Evolutionary conservation across 1,284 basidiomycete species (phyloP).

Genomic region (Laetiporus sulphureus): DNA sequence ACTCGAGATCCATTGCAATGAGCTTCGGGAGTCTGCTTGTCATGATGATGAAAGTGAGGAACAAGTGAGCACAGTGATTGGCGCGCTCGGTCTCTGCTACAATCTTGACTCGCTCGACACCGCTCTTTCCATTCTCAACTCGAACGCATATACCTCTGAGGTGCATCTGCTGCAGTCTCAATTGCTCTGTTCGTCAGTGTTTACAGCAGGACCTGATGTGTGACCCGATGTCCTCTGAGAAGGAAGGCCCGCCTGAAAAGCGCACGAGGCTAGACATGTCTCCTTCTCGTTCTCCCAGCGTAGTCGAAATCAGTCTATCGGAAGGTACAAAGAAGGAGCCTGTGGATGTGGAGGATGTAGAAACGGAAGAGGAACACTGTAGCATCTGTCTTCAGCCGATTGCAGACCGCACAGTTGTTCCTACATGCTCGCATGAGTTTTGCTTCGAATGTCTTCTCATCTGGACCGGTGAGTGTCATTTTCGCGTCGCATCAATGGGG

Average conservation of each 20-base stretch:
- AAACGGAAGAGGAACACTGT: constrained; percentile 37
- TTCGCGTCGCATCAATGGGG: background rate
- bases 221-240: constrained; percentile 1
- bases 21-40: constrained; percentile 52
- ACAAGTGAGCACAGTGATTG: too few relatives aligned
- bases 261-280: constrained; percentile 16
- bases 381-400: constrained; percentile 75
- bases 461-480: constrained; percentile 62
- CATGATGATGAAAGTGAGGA: constrained; percentile 24
- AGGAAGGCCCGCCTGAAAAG: constrained; percentile 14
- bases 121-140: too few relatives aligned
- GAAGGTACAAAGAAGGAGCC: background rate
- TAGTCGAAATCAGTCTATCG: background rate
- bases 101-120: too few relatives aligned
- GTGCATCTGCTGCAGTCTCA: too few relatives aligned
- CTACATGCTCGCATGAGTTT: constrained; percentile 81
- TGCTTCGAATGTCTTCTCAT: constrained; percentile 83
- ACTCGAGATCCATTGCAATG: constrained; percentile 84
- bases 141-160: too few relatives aligned
- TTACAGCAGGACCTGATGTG: background rate
- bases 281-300: constrained; percentile 5
- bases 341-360: background rate
- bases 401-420: constrained; percentile 73
- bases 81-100: too few relatives aligned
- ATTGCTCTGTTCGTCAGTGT: too few relatives aligned